Base-by-base conservation (phyloP, 148 eudicot species). In the Rhododendron vialii region DNA sequence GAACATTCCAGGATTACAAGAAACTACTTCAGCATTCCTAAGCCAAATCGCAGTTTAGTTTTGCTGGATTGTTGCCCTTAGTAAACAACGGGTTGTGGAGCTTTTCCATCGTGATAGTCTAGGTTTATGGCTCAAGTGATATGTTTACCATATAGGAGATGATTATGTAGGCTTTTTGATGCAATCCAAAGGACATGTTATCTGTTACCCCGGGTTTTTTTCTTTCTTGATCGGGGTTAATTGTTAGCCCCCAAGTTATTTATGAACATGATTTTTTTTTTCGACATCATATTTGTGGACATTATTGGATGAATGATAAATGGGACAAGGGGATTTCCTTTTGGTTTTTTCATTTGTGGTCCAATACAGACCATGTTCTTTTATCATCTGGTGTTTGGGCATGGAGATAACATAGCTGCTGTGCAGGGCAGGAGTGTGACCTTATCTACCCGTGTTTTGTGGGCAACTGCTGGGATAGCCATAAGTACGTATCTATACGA, bases 1-100 rank as follows among this genome's bases (percentile, higher is more conserved):
- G 99, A 76, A 92, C 94, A 80, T 98, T 98, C 96, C 92, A 92
- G 59, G 99, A 98, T 84, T 98, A 98, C 91, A 98, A 98, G 95
- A 98, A 95, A 89, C 73, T 92, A 80, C 92, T 98, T 45, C 96
- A 94, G 86, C 92, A 96, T 0, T 86, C 92, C 43, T 88, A 87
- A 77, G 74, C 61, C 22, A 71, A 73, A 55, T 65, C 65, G 17
- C 81, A n/a, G 3, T 85, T 10, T 15, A 1, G 38, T 81, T 76
- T 65, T 82, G 36, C 33, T 57, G 12, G 73, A 53, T 22, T 17
- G 63, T 47, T 83, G 76, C 76, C 76, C 76, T 30, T 0, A 30
- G 18, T 4, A 30, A 13, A 28, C 7, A 33, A 71, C 2, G 38
- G 76, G 22, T 30, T 28, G 7, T 30, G 38, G 76, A 71, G 76